A percentile compares a stretch with the other conserved stretches of the same genome.
Conservation (phyloP, 1,139 yeast genomes). For the Blastobotrys illinoisensis region DNA sequence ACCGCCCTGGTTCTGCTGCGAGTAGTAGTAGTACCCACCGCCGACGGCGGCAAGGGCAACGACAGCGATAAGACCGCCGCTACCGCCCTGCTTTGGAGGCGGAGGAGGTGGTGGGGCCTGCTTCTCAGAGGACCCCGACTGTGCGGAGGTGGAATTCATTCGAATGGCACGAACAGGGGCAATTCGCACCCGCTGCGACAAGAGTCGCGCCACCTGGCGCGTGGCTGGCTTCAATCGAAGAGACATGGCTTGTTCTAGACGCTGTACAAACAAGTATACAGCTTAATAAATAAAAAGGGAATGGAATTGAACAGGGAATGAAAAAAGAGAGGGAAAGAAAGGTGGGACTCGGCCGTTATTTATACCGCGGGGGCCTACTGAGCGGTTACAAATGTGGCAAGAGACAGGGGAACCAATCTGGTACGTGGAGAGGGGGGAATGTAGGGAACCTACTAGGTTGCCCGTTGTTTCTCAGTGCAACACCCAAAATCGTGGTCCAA, state of each 20-base stretch:
- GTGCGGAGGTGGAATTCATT: constrained; percentile 16
- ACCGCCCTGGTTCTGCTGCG: constrained; percentile 8
- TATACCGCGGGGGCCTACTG: background rate
- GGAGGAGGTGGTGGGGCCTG: constrained; percentile 15
- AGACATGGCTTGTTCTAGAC: background rate
- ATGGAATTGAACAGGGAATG: too few species aligned
- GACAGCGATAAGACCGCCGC: constrained; percentile 13
- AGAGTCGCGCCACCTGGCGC: constrained; percentile 2
- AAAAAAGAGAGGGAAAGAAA: background rate
- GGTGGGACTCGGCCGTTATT: constrained; percentile 3
- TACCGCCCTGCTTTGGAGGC: constrained; percentile 8
- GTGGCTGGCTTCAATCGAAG: constrained; percentile 3
- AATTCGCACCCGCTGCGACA: constrained; percentile 2
- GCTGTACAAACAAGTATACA: background rate
- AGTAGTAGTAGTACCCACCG: constrained; percentile 23
- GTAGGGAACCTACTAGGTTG: background rate
- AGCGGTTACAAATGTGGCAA: background rate
- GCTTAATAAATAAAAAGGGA: background rate
- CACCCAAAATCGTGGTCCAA: background rate
- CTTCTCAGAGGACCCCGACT: constrained; percentile 1
- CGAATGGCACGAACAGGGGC: constrained; percentile 9
- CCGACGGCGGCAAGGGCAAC: constrained; percentile 19
- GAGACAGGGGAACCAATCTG: background rate
- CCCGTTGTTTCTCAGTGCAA: background rate
- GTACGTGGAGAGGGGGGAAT: background rate